Evolutionary conservation across 768 basidiomycete genomes (phyloP), one percentile per base, ranked within the genome.

Genomic region (Dacryopinax spathularia): DNA sequence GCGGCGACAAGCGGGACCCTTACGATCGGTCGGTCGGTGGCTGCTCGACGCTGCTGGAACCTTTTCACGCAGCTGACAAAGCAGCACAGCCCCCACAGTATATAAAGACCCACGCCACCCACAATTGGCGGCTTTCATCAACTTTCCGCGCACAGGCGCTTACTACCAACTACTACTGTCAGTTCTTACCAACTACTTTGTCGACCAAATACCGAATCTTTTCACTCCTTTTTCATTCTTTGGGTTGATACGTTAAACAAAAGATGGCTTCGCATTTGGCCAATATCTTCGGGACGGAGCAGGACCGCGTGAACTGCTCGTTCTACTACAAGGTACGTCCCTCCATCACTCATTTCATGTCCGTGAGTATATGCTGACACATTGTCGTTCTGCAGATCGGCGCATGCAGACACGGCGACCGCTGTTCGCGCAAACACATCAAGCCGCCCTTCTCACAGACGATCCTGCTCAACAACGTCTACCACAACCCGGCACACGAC

Each of bases 361-460:
- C 39, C 33, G 29, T 33, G 20, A n/a, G 63, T 65, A 60, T 36
- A 65, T 65, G 39, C 68, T 48, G 41, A 35, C 61, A 59, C 63
- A 48, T n/a, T 27, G 60, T 16, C 64, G 65, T 60, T 60, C 35
- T 64, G 36, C 65, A 94, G 89, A 99, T 99, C 78, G 96, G 96
- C 64, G 96, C 96, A 56, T 99, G 96, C 76, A 82, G 96, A 62
- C 96, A 99, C 75, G 96, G 96, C 34, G 96, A 99, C 70, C 84
- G 96, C 64, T 99, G 96, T 75, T 98, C 96, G 2, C 83, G 95
- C 70, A 98, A 98, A 74, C 96, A 99, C 75, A 98, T 97, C 75
- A 87, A 89, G 72, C 95, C 95, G 1, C 91, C 94, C 2, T 97
- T 95, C 75, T 96, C 93, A 15, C 94, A 97, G 71, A 98, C 96